phyloP scores from a whole-genome alignment of 768 basidiomycete species.

The Favolaschia claudopus region DNA sequence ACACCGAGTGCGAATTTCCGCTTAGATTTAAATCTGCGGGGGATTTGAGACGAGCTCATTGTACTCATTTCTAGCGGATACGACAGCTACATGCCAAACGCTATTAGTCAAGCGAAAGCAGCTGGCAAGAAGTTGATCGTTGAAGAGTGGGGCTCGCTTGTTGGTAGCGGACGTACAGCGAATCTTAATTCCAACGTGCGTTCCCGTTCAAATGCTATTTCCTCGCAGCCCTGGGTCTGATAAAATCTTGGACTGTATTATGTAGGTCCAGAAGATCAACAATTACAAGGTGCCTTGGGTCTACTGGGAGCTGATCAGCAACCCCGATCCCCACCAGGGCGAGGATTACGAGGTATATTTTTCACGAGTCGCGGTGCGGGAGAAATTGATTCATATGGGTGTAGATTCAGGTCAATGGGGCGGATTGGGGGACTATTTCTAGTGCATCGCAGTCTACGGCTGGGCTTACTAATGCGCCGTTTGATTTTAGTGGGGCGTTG shows the following conservation, averaged over 20 bases:
- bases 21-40: neutral
- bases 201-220: neutral
- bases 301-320: slow-evolving; percentile 49
- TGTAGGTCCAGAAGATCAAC: slow-evolving; percentile 37
- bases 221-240: neutral
- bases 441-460: slow-evolving; percentile 15
- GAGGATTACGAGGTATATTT: slow-evolving; percentile 32
- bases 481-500: slow-evolving; percentile 33
- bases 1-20: slow-evolving; percentile 33
- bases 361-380: neutral
- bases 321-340: slow-evolving; percentile 43
- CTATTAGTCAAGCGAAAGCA: slow-evolving; percentile 39
- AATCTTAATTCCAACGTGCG: slow-evolving; percentile 40
- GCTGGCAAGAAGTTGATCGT: slow-evolving; percentile 46
- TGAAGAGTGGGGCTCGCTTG: slow-evolving; percentile 46
- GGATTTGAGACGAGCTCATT: no score
- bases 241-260: no score
- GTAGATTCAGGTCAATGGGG: slow-evolving; percentile 32
- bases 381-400: neutral
- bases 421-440: slow-evolving; percentile 31
- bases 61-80: neutral
- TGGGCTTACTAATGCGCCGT: slow-evolving; percentile 27
- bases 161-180: slow-evolving; percentile 37
- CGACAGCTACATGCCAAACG: slow-evolving; percentile 21
- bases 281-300: slow-evolving; percentile 45